phyloP scores from a whole-genome alignment of 148 eudicot genomes.

The Persicaria tinctoria region DNA sequence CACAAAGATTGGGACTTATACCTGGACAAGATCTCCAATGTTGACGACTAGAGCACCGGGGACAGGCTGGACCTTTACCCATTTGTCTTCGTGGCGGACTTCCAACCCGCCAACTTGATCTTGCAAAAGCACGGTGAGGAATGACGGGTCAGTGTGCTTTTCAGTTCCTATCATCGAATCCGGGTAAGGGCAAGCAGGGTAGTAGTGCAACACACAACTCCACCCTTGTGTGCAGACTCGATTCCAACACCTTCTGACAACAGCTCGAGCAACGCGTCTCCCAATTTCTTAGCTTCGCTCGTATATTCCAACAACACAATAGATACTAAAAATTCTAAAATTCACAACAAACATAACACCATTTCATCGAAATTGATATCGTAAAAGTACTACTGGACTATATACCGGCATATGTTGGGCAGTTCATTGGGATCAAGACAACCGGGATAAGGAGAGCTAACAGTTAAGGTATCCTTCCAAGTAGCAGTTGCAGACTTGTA shows the following conservation, averaged over 20 bases:
- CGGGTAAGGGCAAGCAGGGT: slow-evolving; percentile 11
- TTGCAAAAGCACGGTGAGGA: slow-evolving; percentile 10
- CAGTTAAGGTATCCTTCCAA: no score
- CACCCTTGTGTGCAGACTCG: background rate
- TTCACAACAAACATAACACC: no score
- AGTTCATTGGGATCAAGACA: no score
- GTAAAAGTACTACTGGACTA: no score
- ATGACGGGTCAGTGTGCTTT: background rate
- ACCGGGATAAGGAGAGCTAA: no score
- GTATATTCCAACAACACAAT: background rate
- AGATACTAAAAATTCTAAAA: background rate
- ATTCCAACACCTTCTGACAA: background rate
- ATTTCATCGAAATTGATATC: no score
- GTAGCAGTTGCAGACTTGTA: no score
- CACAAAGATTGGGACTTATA: background rate
- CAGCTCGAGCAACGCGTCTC: background rate
- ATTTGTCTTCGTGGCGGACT: background rate
- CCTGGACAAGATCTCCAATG: slow-evolving; percentile 12
- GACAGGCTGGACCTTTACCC: slow-evolving; percentile 1
- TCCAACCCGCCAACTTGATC: slow-evolving; percentile 2
- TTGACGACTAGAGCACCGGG: slow-evolving; percentile 8
- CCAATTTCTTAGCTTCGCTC: background rate
- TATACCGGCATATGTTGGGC: no score
- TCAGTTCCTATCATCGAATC: slow-evolving; percentile 2
- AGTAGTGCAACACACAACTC: background rate